These are phyloP conservation scores for Diaporthe sp. DNA, from an alignment of 2,329 filamentous ascomycete genomes.

Conservation along the genomic window DNA sequence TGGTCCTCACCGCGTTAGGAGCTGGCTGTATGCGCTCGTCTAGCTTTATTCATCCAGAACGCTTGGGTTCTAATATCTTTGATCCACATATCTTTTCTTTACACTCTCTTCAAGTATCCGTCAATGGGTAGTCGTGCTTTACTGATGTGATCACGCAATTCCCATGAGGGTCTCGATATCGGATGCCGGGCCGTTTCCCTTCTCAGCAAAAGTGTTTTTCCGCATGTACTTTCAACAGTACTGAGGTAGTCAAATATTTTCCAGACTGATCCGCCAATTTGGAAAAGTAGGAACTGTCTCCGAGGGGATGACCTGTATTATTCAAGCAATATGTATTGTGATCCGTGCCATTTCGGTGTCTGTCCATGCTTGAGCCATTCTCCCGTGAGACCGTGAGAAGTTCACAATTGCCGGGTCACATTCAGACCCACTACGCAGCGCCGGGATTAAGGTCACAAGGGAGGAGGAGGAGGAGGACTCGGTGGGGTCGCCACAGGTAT, in stretches of 20 bases:
- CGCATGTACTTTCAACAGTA: neutral
- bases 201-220: neutral
- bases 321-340: neutral
- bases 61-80: neutral
- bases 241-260: neutral
- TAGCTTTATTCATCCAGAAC: neutral
- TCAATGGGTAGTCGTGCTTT: neutral
- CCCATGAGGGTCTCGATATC: neutral
- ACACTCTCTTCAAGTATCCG: neutral
- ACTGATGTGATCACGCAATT: neutral
- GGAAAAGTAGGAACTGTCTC: neutral
- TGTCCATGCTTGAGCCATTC: neutral
- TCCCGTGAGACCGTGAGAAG: neutral
- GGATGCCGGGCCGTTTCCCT: neutral
- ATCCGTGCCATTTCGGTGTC: neutral
- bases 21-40: neutral
- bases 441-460: neutral
- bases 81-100: neutral
- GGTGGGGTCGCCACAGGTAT: neutral
- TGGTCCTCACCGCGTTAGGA: neutral
- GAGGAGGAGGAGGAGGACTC: neutral
- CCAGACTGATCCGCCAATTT: neutral
- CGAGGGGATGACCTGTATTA: neutral
- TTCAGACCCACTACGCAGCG: neutral
- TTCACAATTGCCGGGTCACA: neutral